Evolutionary conservation across 768 basidiomycete genomes (phyloP).

Genomic region (Amanita pallidorosea): DNA sequence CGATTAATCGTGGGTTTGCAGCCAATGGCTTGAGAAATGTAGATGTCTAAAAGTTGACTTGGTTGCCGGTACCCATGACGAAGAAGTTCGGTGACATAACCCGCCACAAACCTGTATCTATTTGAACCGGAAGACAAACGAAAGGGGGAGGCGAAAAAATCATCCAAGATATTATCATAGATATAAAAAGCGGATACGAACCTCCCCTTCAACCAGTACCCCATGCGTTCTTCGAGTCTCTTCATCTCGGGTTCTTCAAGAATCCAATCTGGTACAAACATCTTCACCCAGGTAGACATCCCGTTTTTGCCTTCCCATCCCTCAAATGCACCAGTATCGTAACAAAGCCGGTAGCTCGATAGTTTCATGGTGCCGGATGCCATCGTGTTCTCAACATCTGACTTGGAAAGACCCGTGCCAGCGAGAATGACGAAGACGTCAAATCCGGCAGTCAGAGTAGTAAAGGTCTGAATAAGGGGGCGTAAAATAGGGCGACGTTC

Average conservation of each 20-base stretch:
- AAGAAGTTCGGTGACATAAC: constrained; percentile 30
- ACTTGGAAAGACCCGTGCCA: constrained; percentile 35
- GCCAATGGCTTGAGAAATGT: constrained; percentile 27
- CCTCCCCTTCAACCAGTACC: constrained; percentile 38
- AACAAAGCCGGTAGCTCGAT: constrained; percentile 32
- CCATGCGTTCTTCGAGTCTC: constrained; percentile 24
- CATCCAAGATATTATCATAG: background rate
- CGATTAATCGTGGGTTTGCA: constrained; percentile 28
- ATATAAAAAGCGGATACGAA: constrained; percentile 9
- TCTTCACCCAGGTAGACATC: constrained; percentile 24
- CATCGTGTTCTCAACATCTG: constrained; percentile 34
- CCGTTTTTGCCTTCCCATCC: constrained; percentile 9
- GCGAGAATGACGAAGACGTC: constrained; percentile 34
- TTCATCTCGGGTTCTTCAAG: constrained; percentile 16
- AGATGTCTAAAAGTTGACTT: constrained; percentile 28
- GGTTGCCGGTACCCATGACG: constrained; percentile 27
- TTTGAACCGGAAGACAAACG: background rate
- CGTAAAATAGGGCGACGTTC: constrained; percentile 27
- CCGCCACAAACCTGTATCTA: constrained; percentile 36
- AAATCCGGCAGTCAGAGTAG: constrained; percentile 24
- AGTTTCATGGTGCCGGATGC: constrained; percentile 36
- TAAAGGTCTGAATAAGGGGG: constrained; percentile 32
- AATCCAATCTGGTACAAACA: constrained; percentile 23
- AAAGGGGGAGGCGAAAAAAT: no score
- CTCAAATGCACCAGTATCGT: constrained; percentile 34